Evolutionary conservation across 1,284 basidiomycete genomes (phyloP), one percentile per base, ranked within the genome.

Genomic region (Marasmius tenuissimus): DNA sequence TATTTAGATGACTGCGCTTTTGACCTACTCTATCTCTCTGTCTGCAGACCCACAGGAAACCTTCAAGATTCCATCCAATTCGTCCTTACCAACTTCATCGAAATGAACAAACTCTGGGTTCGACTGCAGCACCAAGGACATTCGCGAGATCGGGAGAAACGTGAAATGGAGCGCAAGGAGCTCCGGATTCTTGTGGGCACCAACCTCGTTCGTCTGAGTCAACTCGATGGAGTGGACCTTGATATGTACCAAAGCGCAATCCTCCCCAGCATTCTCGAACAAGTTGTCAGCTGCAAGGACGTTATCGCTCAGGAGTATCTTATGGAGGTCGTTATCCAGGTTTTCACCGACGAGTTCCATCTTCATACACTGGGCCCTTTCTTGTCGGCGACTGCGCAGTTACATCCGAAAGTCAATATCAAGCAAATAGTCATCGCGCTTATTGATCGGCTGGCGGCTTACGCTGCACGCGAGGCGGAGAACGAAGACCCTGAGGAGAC

Each of bases 51-150:
- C 16, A 75, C 79, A 49, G 96, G 96, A 53, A 94, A 94, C 72
- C 82, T 98, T 2, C 89, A 95, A 76, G 96, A 98, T 75, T 97
- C 94, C 1, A 96, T 94, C 66, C 87, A 86, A 2, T 98, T 97
- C 72, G 94, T 97, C 33, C 84, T 98, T 62, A 97, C 95, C 65
- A 97, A 98, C 77, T 97, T 97, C 71, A 94, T 98, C 73, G 96
- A 98, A 73, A 98, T 97, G 96, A 98, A 97, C 85, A 98, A 97
- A 75, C 88, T 98, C 34, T 98, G 96, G 96, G 96, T 98, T 1
- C 89, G 96, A 49, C 81, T 98, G 22, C 96, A 98, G 74, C 96
- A 98, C 70, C 93, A 96, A 72, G 96, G 96, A 0, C 94, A 97
- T 72, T 96, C 95, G 6, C 86, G 94, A 51, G 96, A 98, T 74